Conservation (phyloP, 2,329 filamentous ascomycete species). For the Aureobasidium musti region DNA sequence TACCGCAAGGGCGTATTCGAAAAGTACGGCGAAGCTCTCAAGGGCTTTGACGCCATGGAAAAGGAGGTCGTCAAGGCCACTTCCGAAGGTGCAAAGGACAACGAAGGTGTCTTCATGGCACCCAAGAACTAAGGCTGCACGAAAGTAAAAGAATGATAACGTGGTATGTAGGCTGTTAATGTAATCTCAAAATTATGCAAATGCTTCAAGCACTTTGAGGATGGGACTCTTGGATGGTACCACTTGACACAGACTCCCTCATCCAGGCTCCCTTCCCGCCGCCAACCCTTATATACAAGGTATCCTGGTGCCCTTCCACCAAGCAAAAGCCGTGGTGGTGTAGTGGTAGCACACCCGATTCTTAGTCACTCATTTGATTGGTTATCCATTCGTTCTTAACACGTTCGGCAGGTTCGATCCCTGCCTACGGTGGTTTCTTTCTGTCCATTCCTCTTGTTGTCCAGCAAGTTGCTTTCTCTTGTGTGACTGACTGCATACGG, state of each 20-base stretch:
- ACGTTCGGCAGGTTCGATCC: background rate
- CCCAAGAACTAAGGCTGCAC: background rate
- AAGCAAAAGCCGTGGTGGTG: background rate
- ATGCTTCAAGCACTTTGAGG: background rate
- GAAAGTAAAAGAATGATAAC: background rate
- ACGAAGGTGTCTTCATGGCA: slow-evolving; percentile 29
- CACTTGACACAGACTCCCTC: background rate
- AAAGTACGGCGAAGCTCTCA: slow-evolving; percentile 73
- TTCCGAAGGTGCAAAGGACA: slow-evolving; percentile 28
- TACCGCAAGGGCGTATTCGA: slow-evolving; percentile 75
- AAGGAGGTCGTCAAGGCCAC: slow-evolving; percentile 55
- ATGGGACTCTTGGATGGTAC: background rate
- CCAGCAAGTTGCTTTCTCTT: background rate
- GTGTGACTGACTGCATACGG: background rate
- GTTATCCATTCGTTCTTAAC: too few relatives aligned
- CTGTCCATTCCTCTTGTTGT: background rate
- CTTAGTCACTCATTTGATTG: too few relatives aligned
- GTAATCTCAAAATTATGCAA: background rate
- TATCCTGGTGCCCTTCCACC: too few relatives aligned
- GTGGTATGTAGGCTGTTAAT: background rate
- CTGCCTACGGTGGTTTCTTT: background rate
- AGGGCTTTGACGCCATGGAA: slow-evolving; percentile 78
- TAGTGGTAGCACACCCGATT: background rate
- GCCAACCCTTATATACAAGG: background rate
- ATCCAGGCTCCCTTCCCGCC: background rate